Conservation (phyloP, 2,329 filamentous ascomycete species). For the Bipolaris sorokiniana region DNA sequence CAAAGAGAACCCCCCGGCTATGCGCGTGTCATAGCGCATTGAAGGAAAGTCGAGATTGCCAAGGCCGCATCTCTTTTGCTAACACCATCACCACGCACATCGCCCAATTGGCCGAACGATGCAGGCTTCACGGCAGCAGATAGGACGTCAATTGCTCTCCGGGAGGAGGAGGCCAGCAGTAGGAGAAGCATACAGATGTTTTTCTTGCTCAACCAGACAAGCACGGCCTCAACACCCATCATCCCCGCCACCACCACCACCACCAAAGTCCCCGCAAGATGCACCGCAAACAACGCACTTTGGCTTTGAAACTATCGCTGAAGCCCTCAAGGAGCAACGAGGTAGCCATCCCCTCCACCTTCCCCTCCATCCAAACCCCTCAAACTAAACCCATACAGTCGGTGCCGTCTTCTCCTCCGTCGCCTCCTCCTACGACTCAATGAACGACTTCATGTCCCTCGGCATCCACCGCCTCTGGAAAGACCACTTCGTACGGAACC, state of each 20-base stretch:
- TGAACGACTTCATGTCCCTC: constrained; percentile 99
- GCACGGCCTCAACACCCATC: constrained; percentile 48
- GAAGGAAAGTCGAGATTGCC: constrained; percentile 34
- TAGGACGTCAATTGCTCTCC: constrained; percentile 43
- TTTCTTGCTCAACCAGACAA: constrained; percentile 56
- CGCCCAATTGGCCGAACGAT: constrained; percentile 27
- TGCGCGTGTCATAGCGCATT: constrained; percentile 40
- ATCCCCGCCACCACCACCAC: constrained; percentile 34
- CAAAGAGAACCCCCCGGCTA: not conserved
- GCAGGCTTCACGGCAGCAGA: constrained; percentile 34
- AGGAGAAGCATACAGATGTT: constrained; percentile 54
- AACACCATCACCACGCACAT: constrained; percentile 6
- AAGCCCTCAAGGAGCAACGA: constrained; percentile 75
- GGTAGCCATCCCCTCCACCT: constrained; percentile 51
- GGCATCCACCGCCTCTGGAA: constrained; percentile 97
- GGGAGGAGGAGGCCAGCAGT: constrained; percentile 17
- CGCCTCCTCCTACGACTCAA: constrained; percentile 90
- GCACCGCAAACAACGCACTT: constrained; percentile 76
- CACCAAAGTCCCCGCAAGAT: constrained; percentile 52
- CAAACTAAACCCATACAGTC: constrained; percentile 56
- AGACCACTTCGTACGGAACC: constrained; percentile 90
- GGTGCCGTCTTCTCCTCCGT: constrained; percentile 93
- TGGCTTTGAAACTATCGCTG: constrained; percentile 83
- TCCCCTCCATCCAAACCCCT: not conserved
- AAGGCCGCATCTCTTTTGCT: constrained; percentile 23